These are phyloP conservation scores for Xylariales sp. DNA, from an alignment of 2,329 filamentous ascomycete genomes.

Conservation along the genomic window DNA sequence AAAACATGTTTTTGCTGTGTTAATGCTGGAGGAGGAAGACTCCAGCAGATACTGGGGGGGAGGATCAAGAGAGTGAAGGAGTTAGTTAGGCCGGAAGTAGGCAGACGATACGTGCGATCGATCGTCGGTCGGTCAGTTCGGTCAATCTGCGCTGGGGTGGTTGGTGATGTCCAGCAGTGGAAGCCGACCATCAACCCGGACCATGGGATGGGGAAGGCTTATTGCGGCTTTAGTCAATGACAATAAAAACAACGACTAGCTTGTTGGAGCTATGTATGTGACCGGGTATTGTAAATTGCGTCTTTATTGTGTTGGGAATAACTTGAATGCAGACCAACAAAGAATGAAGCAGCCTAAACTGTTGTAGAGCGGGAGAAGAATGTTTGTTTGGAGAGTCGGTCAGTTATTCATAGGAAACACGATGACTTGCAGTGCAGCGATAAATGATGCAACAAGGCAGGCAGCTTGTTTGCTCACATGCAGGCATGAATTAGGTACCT, in stretches of 20 bases:
- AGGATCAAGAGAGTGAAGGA: slow-evolving; percentile 35
- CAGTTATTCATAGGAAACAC: slow-evolving; percentile 12
- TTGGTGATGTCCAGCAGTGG: slow-evolving; percentile 34
- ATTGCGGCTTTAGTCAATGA: slow-evolving; percentile 6
- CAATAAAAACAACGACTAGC: background rate
- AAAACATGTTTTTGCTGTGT: slow-evolving; percentile 71
- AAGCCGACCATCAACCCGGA: slow-evolving; percentile 29
- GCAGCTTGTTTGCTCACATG: slow-evolving; percentile 36
- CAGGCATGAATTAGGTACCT: slow-evolving; percentile 14
- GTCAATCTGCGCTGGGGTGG: slow-evolving; percentile 22
- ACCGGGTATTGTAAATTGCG: slow-evolving; percentile 15
- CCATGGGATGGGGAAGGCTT: slow-evolving; percentile 3
- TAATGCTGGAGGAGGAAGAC: slow-evolving; percentile 48
- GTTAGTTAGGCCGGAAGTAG: slow-evolving; percentile 13
- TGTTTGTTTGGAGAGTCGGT: slow-evolving; percentile 15
- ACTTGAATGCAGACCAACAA: slow-evolving; percentile 9
- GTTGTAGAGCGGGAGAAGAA: slow-evolving; percentile 17
- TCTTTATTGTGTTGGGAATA: slow-evolving; percentile 10
- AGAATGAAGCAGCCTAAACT: slow-evolving; percentile 8
- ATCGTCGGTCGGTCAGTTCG: slow-evolving; percentile 16
- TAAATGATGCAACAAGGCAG: slow-evolving; percentile 29
- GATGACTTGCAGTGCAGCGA: slow-evolving; percentile 14
- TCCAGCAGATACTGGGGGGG: slow-evolving; percentile 41
- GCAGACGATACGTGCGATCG: slow-evolving; percentile 20
- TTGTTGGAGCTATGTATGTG: slow-evolving; percentile 23